Percentiles rank a stretch among this genome's conserved stretches.
Evolutionary conservation across 1,139 yeast species (phyloP).

Genomic region (Debaryomycetaceae sp.): DNA sequence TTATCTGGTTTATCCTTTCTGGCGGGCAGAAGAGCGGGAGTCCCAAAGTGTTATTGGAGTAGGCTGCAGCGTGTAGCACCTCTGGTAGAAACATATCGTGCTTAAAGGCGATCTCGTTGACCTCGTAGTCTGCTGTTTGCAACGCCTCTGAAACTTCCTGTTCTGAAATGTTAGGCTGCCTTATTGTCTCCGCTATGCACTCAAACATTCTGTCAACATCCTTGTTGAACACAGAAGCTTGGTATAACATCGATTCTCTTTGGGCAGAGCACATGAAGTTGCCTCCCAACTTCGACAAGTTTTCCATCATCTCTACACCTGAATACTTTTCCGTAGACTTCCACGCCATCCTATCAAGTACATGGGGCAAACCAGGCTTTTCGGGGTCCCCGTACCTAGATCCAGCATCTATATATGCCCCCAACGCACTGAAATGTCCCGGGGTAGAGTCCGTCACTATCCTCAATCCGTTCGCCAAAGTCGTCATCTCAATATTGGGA

Average conservation of each 20-base stretch:
- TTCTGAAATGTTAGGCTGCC: slow-evolving; percentile 62
- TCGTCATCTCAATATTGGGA: slow-evolving; percentile 43
- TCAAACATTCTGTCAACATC: slow-evolving; percentile 84
- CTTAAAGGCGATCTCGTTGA: slow-evolving; percentile 74
- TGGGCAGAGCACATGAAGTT: slow-evolving; percentile 93
- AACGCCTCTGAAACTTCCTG: slow-evolving; percentile 74
- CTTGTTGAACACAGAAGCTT: slow-evolving; percentile 86
- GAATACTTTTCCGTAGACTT: slow-evolving; percentile 64
- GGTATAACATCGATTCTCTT: slow-evolving; percentile 88
- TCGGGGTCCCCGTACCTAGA: slow-evolving; percentile 67
- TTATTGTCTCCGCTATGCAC: slow-evolving; percentile 75
- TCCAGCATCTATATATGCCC: slow-evolving; percentile 88
- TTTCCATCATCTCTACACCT: slow-evolving; percentile 71
- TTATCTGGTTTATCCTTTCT: slow-evolving; percentile 58
- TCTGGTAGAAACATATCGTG: slow-evolving; percentile 91
- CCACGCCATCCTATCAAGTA: slow-evolving; percentile 84
- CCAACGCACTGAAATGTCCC: slow-evolving; percentile 88
- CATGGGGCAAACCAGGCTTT: slow-evolving; percentile 72
- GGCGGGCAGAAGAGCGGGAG: slow-evolving; percentile 80
- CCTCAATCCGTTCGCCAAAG: slow-evolving; percentile 71
- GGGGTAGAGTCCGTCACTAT: slow-evolving; percentile 85
- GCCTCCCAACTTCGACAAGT: slow-evolving; percentile 81
- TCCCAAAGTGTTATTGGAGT: slow-evolving; percentile 69
- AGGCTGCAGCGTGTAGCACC: slow-evolving; percentile 80
- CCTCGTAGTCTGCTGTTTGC: slow-evolving; percentile 75